These are phyloP conservation scores for Trichomonascaceae sp. DNA, from an alignment of 1,139 yeast genomes.

Conservation along the genomic window DNA sequence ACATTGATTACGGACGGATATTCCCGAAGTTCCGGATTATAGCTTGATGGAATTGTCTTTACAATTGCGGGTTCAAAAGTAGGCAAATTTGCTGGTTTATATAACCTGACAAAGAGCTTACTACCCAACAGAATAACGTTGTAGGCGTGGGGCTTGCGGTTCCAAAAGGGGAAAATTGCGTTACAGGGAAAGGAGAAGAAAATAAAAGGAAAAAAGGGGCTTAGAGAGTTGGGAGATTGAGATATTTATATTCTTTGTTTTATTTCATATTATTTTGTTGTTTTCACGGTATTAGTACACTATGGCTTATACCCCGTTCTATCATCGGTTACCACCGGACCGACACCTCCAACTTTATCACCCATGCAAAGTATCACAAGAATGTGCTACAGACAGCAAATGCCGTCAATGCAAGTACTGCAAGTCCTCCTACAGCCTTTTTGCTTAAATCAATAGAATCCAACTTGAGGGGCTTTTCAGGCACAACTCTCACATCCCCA, in stretches of 20 bases:
- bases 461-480: background rate
- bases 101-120: background rate
- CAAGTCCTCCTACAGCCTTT: constrained; percentile 1
- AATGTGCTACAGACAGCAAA: constrained; percentile 1
- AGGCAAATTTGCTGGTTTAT: background rate
- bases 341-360: background rate
- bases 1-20: constrained; percentile 14
- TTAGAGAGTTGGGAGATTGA: background rate
- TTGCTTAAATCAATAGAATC: background rate
- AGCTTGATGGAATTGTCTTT: background rate
- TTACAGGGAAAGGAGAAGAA: too few species aligned
- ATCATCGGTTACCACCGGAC: too few species aligned
- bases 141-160: background rate
- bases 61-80: background rate
- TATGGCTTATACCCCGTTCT: too few species aligned
- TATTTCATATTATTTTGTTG: too few species aligned
- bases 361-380: background rate
- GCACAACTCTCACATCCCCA: background rate
- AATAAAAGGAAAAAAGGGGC: too few species aligned
- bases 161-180: background rate
- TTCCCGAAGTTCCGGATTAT: background rate
- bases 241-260: too few species aligned
- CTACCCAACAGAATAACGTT: background rate
- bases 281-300: too few species aligned
- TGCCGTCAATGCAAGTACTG: background rate